These are phyloP conservation scores for Lanmaoa pseudosensibilis DNA, from an alignment of 768 basidiomycete species.

Conservation along the genomic window DNA sequence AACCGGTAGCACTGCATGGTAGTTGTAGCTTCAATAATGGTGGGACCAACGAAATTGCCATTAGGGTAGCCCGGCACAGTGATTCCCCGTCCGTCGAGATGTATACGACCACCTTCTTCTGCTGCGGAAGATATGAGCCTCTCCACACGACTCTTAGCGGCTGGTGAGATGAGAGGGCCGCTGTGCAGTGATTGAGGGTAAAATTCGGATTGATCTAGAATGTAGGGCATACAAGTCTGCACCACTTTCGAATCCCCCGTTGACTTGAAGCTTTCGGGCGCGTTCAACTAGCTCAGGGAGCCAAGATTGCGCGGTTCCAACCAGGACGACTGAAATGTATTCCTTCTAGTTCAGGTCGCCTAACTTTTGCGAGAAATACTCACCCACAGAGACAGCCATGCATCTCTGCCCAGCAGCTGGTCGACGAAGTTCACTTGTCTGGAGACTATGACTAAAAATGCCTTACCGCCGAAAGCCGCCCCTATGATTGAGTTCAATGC, in stretches of 20 bases:
- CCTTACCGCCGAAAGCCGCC: conserved; percentile 85
- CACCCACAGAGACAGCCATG: conserved; percentile 93
- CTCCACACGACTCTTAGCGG: conserved; percentile 76
- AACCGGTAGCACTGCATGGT: conserved; percentile 88
- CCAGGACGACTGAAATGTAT: conserved; percentile 58
- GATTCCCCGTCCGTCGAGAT: conserved; percentile 79
- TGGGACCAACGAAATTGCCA: conserved; percentile 95
- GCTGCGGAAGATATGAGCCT: conserved; percentile 71
- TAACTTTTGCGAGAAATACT: conserved; percentile 20
- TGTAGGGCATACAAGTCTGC: conserved; percentile 63
- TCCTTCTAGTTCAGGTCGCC: background rate
- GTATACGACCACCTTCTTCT: conserved; percentile 80
- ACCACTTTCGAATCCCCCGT: conserved; percentile 85
- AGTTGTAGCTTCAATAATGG: conserved; percentile 80
- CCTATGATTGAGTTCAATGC: conserved; percentile 90
- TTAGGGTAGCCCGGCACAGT: conserved; percentile 71
- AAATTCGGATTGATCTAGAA: background rate
- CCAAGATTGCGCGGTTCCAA: conserved; percentile 80
- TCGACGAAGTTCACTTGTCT: conserved; percentile 21
- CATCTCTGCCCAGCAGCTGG: conserved; percentile 94
- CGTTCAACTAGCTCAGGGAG: conserved; percentile 84
- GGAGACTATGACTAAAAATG: conserved; percentile 19
- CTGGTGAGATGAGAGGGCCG: conserved; percentile 80
- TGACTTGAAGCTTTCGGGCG: conserved; percentile 75
- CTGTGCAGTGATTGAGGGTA: conserved; percentile 33